phyloP scores from a whole-genome alignment of 768 basidiomycete species.

The Boletus sp. region DNA sequence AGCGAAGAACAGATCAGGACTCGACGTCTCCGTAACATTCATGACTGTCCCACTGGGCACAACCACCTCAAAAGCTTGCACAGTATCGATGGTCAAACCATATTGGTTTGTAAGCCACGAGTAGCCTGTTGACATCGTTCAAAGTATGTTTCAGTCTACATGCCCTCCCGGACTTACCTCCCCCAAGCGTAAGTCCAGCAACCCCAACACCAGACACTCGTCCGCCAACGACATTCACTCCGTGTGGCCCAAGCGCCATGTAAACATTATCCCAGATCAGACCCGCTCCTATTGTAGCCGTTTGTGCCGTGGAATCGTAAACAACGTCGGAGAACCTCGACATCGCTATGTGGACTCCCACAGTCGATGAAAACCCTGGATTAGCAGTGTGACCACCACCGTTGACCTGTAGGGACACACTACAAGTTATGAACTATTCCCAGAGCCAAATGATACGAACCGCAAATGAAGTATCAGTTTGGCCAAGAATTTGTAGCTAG shows the following conservation, averaged over 20 bases:
- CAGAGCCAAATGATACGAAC: conserved; percentile 9
- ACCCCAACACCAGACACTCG: background rate
- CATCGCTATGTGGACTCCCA: conserved; percentile 58
- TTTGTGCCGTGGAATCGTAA: conserved; percentile 39
- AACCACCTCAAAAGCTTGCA: conserved; percentile 55
- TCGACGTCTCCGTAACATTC: background rate
- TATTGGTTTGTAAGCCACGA: conserved; percentile 57
- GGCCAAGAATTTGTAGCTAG: conserved; percentile 34
- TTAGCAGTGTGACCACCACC: conserved; percentile 57
- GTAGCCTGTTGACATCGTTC: conserved; percentile 8
- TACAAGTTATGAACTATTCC: no score
- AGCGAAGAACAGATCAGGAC: no score
- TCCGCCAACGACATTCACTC: conserved; percentile 46
- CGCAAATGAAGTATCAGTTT: conserved; percentile 35
- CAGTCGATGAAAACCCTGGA: conserved; percentile 55
- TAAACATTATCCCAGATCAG: conserved; percentile 69
- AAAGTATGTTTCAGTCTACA: background rate
- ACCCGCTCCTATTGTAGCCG: conserved; percentile 38
- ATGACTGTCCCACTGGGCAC: conserved; percentile 40
- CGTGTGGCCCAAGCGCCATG: conserved; percentile 40
- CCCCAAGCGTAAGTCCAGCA: conserved; percentile 31
- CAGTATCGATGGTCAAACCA: conserved; percentile 55
- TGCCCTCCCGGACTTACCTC: conserved; percentile 34
- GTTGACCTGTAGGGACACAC: conserved; percentile 43
- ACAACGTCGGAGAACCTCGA: conserved; percentile 39